Evolutionary conservation across 2,329 filamentous ascomycete species (phyloP).

Genomic region (Aureobasidium sp.): DNA sequence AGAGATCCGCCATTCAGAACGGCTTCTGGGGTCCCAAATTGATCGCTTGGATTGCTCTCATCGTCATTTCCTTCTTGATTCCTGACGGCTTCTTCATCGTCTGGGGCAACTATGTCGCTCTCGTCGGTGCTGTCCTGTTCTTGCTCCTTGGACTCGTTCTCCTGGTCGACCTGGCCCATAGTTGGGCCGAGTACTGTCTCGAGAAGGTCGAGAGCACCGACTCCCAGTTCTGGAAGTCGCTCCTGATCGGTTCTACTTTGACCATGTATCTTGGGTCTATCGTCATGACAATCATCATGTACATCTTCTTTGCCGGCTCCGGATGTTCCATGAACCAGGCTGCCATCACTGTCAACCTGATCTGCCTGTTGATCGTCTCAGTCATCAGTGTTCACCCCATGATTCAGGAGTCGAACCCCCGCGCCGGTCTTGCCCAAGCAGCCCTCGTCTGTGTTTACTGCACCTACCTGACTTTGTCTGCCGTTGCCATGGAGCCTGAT

Average conservation of each 20-base stretch:
- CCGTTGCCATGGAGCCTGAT: slow-evolving; percentile 97
- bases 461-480: slow-evolving; percentile 96
- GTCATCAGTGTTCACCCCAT: slow-evolving; percentile 80
- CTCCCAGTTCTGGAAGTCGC: slow-evolving; percentile 71
- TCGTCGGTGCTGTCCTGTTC: slow-evolving; percentile 85
- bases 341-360: slow-evolving; percentile 84
- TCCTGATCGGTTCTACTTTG: slow-evolving; percentile 86
- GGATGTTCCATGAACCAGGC: slow-evolving; percentile 94
- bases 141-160: slow-evolving; percentile 85
- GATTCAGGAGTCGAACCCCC: slow-evolving; percentile 85
- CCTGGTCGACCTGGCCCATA: slow-evolving; percentile 88
- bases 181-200: slow-evolving; percentile 94
- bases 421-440: slow-evolving; percentile 90
- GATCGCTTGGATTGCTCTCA: slow-evolving; percentile 74
- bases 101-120: slow-evolving; percentile 90
- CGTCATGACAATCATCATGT: slow-evolving; percentile 93
- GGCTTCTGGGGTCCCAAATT: slow-evolving; percentile 99
- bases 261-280: slow-evolving; percentile 88
- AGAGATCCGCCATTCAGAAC: slow-evolving; percentile 83
- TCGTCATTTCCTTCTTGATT: slow-evolving; percentile 90
- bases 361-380: slow-evolving; percentile 74
- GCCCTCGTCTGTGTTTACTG: slow-evolving; percentile 97
- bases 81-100: slow-evolving; percentile 90
- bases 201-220: slow-evolving; percentile 86
- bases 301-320: slow-evolving; percentile 80